phyloP scores from a whole-genome alignment of 2,329 filamentous ascomycete species.

The Fonsecaea monophora region DNA sequence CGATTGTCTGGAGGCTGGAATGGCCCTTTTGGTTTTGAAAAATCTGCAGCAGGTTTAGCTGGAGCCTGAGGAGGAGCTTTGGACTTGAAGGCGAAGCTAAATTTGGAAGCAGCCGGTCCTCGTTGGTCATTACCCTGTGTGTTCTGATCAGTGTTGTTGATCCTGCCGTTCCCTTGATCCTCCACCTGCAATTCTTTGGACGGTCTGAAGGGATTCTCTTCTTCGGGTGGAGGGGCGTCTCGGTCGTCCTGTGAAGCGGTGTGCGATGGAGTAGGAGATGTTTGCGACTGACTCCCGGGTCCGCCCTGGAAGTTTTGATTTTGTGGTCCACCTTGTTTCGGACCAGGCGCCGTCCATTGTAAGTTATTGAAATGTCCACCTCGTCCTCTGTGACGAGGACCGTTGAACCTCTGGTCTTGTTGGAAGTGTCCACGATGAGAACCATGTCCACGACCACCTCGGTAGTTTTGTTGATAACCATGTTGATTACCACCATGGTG shows the following conservation, averaged over 20 bases:
- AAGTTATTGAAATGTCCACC: conserved; percentile 68
- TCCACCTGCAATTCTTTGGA: conserved; percentile 71
- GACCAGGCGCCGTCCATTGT: conserved; percentile 71
- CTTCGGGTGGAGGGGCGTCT: conserved; percentile 53
- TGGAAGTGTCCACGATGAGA: conserved; percentile 65
- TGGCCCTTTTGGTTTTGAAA: conserved; percentile 53
- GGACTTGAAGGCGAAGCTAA: conserved; percentile 92
- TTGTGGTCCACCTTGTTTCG: conserved; percentile 51
- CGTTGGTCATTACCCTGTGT: conserved; percentile 61
- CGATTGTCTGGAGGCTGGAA: conserved; percentile 48
- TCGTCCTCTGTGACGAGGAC: conserved; percentile 55
- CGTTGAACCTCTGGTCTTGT: conserved; percentile 39
- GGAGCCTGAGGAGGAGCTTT: conserved; percentile 67
- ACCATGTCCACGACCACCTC: conserved; percentile 61
- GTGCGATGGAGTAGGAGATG: conserved; percentile 42
- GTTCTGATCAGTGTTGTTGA: conserved; percentile 62
- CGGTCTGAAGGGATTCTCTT: conserved; percentile 67
- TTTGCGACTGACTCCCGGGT: conserved; percentile 46
- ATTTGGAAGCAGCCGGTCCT: conserved; percentile 68
- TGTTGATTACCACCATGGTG: conserved; percentile 64
- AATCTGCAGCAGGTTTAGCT: conserved; percentile 58
- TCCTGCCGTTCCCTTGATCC: conserved; percentile 64
- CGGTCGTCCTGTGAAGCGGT: conserved; percentile 45
- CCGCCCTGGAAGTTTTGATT: conserved; percentile 50
- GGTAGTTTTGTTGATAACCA: conserved; percentile 56